Base-by-base conservation (phyloP, 352 stramenopile species). In the Phytopythium oedochilum region DNA sequence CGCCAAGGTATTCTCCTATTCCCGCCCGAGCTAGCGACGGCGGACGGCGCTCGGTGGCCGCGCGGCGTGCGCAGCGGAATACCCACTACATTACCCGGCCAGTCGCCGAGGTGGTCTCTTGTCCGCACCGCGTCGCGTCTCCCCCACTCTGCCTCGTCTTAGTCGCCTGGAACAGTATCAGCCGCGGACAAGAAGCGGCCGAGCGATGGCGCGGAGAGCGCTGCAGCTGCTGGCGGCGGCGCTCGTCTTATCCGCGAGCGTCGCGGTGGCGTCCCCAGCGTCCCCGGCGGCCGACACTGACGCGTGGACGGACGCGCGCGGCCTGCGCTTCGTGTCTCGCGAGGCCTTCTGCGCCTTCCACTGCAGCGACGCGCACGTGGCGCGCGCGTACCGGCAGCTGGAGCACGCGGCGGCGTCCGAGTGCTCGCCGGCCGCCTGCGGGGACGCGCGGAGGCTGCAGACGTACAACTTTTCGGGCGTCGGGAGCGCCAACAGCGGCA, bases 261-360 rank as follows among this genome's bases (percentile, higher is more conserved):
- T 59, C 18, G 29, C 44, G 3, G 4, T 31, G 15, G 23, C 42
- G 61, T 28, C 17, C 29, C 6, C 15, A 4, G 44, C 3, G 15
- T 15, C 26, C 5, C 23, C n/a, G 5, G 18, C 36, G 17, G 29
- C 8, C n/a, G 31, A 18, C 20, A 9, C 11, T 4, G 47, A 8
- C 5, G 36, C 60, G 54, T 36, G 82, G 9, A 46, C 69, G 29
- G 79, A 89, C 59, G 47, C 53, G 17, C 38, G 67, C 10, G 79
- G 74, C 0, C 61, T 89, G n/a, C 52, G 53, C 26, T 90, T 88
- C 40, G 57, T 48, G 20, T 70, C 66, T 20, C 18, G 50, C 9
- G 65, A 65, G 17, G 68, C 80, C 10, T 74, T 86, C 57, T 88
- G 80, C 59, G 50, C 61, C 42, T 75, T 78, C 63, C 73, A 90